phyloP scores from a whole-genome alignment of 2,329 filamentous ascomycete species.

The Aspergillus sergii region DNA sequence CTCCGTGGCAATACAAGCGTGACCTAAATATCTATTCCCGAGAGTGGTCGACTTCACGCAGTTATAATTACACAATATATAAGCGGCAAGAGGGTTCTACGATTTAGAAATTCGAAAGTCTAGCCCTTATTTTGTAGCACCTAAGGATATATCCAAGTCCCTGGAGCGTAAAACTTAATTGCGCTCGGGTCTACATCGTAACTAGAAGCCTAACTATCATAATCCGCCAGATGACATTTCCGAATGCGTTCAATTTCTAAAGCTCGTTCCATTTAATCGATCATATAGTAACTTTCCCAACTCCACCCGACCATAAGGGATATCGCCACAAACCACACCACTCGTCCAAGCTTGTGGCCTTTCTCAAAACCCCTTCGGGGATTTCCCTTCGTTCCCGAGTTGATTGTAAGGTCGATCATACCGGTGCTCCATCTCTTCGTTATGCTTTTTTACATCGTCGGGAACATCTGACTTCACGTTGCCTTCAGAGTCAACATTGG shows the following conservation, averaged over 20 bases:
- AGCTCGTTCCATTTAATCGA: neutral
- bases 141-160: no score
- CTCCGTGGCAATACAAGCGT: neutral
- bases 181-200: no score
- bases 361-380: slow-evolving; percentile 21
- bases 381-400: slow-evolving; percentile 28
- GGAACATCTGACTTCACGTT: slow-evolving; percentile 29
- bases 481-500: slow-evolving; percentile 33
- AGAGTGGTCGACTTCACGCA: no score
- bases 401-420: slow-evolving; percentile 38
- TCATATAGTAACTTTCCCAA: neutral
- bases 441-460: slow-evolving; percentile 39
- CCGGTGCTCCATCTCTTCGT: slow-evolving; percentile 35
- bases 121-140: no score
- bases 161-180: no score
- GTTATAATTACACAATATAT: no score
- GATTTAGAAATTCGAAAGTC: no score
- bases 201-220: neutral
- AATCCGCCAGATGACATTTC: neutral
- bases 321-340: neutral
- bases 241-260: neutral
- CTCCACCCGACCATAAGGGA: neutral
- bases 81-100: no score
- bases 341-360: neutral
- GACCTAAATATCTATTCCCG: no score